These are phyloP conservation scores for Phlebiopsis gigantea DNA, from an alignment of 768 basidiomycete genomes.

Conservation along the genomic window DNA sequence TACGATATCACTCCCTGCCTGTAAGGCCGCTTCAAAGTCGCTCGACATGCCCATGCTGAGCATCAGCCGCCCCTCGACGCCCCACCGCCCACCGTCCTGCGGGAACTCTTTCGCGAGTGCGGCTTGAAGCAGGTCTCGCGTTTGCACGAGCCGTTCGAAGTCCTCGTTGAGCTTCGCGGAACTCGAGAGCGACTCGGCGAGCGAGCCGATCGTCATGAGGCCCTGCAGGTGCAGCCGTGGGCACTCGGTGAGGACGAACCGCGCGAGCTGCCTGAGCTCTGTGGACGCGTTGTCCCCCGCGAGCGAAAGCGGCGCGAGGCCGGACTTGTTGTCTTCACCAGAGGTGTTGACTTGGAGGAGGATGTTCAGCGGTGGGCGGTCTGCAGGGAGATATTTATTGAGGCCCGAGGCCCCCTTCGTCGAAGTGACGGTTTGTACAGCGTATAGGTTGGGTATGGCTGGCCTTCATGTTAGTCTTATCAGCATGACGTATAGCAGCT, in stretches of 20 bases:
- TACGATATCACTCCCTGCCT: conserved; percentile 81
- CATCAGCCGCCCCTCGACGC: conserved; percentile 47
- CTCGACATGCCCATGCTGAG: conserved; percentile 97
- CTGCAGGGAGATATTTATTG: conserved; percentile 59
- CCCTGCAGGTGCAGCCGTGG: conserved; percentile 75
- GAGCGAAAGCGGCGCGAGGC: conserved; percentile 55
- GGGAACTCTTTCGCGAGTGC: conserved; percentile 30
- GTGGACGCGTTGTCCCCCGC: conserved; percentile 23
- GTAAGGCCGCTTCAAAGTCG: conserved; percentile 85
- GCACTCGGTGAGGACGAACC: conserved; percentile 65
- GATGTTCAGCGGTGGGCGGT: conserved; percentile 69
- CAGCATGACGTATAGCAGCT: too few relatives aligned
- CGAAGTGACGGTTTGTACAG: conserved; percentile 83
- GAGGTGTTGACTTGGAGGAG: conserved; percentile 96
- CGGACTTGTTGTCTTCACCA: conserved; percentile 87
- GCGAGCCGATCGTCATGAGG: conserved; percentile 94
- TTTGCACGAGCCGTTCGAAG: conserved; percentile 64
- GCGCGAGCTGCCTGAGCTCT: conserved; percentile 64
- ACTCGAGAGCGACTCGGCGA: conserved; percentile 59
- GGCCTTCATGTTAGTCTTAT: not conserved
- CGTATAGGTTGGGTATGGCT: conserved; percentile 87
- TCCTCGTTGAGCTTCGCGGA: conserved; percentile 55
- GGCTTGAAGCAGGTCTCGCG: conserved; percentile 51
- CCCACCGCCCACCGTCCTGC: conserved; percentile 26
- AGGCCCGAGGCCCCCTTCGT: conserved; percentile 75